These are phyloP conservation scores for Neonectria ditissima DNA, from an alignment of 2,329 filamentous ascomycete genomes.

Conservation along the genomic window DNA sequence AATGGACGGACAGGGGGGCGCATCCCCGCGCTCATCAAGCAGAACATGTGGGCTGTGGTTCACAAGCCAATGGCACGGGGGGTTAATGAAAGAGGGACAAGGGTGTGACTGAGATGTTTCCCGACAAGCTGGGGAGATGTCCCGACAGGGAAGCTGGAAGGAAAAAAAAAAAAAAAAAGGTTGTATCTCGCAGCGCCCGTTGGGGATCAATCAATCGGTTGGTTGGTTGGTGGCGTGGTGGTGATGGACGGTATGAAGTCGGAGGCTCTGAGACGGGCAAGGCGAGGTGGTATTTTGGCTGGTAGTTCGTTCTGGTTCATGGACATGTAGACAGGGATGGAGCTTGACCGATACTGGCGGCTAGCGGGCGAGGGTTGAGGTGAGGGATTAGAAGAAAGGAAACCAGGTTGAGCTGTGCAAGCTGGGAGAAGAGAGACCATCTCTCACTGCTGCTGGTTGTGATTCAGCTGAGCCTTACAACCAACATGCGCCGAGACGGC, in stretches of 20 bases:
- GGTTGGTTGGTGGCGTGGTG: conserved; percentile 3
- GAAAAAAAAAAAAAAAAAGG: too few species aligned
- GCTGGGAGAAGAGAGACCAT: too few species aligned
- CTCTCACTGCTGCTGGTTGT: too few species aligned
- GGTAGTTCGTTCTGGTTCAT: not conserved
- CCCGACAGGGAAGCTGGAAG: not conserved
- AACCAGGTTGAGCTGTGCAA: not conserved
- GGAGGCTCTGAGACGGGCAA: not conserved
- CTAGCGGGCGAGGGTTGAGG: not conserved
- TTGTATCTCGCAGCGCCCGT: conserved; percentile 1
- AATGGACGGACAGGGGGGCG: not conserved
- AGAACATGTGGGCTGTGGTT: not conserved
- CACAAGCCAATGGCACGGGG: not conserved
- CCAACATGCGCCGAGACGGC: not conserved
- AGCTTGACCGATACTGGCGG: not conserved
- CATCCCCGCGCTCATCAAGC: not conserved
- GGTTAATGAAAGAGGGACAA: not conserved
- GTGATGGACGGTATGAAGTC: not conserved
- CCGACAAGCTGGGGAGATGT: not conserved
- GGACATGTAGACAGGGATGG: not conserved
- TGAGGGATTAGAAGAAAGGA: not conserved
- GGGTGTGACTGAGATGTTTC: not conserved
- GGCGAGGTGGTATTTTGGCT: not conserved
- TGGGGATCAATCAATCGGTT: too few species aligned
- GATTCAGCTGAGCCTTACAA: not conserved